phyloP scores from a whole-genome alignment of 1,139 yeast species.

The Pneumocystis wakefieldiae region DNA sequence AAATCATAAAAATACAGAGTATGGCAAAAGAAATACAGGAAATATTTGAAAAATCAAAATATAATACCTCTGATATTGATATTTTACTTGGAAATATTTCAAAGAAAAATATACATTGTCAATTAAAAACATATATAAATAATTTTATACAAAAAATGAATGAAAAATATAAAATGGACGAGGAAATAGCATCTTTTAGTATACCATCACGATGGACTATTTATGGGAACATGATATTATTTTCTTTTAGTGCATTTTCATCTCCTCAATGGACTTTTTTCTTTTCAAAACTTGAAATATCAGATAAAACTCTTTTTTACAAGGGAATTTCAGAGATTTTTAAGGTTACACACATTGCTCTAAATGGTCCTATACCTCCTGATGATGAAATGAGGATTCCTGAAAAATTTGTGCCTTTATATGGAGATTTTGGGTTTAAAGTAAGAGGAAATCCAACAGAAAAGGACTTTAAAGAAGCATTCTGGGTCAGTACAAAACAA shows the following conservation, averaged over 20 bases:
- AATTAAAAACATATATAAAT: neutral
- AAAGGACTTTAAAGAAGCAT: slow-evolving; percentile 35
- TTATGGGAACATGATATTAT: slow-evolving; percentile 2
- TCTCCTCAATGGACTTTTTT: slow-evolving; percentile 3
- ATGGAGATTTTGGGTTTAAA: slow-evolving; percentile 51
- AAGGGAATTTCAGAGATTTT: neutral
- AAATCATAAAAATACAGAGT: neutral
- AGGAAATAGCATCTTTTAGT: neutral
- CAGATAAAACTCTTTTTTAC: neutral
- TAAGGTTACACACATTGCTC: slow-evolving; percentile 46
- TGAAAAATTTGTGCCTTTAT: slow-evolving; percentile 38
- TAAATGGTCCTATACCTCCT: slow-evolving; percentile 50
- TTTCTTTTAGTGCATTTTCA: slow-evolving; percentile 1
- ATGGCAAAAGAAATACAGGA: neutral
- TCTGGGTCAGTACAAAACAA: slow-evolving; percentile 62
- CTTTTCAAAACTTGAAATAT: neutral
- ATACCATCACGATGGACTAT: neutral
- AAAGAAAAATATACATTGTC: neutral
- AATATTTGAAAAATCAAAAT: neutral
- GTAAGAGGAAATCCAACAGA: slow-evolving; percentile 28
- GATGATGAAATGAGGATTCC: slow-evolving; percentile 49
- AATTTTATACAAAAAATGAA: neutral
- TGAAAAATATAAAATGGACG: neutral
- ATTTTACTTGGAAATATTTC: neutral
- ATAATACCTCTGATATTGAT: neutral